Base-by-base conservation (phyloP, 2,329 filamentous ascomycete genomes). In the Hypoxylon sp. region DNA sequence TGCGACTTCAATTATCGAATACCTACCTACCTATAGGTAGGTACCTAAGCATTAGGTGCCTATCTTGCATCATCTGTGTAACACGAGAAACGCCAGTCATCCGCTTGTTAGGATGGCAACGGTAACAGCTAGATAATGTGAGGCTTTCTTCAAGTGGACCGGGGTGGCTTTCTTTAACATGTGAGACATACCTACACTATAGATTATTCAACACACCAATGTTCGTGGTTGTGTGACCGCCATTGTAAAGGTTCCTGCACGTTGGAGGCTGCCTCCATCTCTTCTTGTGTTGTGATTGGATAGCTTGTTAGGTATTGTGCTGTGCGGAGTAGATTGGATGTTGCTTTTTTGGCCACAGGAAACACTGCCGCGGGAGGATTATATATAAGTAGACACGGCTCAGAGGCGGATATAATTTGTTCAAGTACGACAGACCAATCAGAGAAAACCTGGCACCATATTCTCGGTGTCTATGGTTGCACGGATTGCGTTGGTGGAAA, bases 401-500 rank as follows among this genome's bases (percentile, higher is more conserved):
- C 40, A 6, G 40, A 42, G 17, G 40, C 40, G 20, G 17, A 44
- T 10, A 44, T 17, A 22, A 44, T 44, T 44, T 22, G 17, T 22
- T 17, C 17, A 11, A 11, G 17, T 44, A 44, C 40, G 40, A 44
- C 10, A 20, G 6, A n/a, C 40, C 40, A 44, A 44, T 44, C 20
- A 22, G 40, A 44, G 20, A 22, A 22, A 8, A 8, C 8, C 40
- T 8, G 10, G 17, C 8, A 10, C 35, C 20, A 10, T n/a, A n/a
- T 20, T 22, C 25, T 55, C 33, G 13, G 54, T 44, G 14, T 46
- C 31, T 11, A 33, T 20, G 40, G n/a, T 7, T 57, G 54, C 54
- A 33, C 17, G 25, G 3, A 30, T 44, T 40, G 33, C 22, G n/a
- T 2, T n/a, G 53, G 27, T 27, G 2, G 35, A 31, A 46, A 30